phyloP scores from a whole-genome alignment of 2,329 filamentous ascomycete genomes.

The Periconia sp. region DNA sequence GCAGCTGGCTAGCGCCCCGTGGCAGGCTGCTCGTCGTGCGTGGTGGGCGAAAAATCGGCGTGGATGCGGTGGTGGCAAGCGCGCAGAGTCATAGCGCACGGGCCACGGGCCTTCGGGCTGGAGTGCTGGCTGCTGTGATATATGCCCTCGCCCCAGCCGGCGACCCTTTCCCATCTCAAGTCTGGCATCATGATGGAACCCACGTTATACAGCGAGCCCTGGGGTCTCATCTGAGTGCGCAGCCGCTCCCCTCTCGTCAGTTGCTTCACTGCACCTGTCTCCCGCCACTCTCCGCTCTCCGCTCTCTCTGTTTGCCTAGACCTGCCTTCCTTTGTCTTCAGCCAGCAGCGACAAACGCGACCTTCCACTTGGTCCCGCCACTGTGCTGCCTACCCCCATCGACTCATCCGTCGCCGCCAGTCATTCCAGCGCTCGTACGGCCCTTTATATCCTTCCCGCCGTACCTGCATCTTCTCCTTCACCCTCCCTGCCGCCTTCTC shows the following conservation, averaged over 20 bases:
- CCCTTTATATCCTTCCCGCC: conserved; percentile 11
- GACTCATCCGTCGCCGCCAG: conserved; percentile 7
- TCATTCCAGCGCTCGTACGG: conserved; percentile 4
- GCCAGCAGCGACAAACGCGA: conserved; percentile 10
- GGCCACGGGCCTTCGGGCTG: neutral
- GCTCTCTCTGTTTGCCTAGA: conserved; percentile 6
- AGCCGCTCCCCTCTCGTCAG: conserved; percentile 1
- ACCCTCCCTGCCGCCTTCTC: conserved; percentile 17
- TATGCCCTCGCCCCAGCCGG: conserved; percentile 8
- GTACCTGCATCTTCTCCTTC: conserved; percentile 24
- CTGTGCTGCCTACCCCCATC: conserved; percentile 10
- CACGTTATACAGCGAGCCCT: conserved; percentile 3
- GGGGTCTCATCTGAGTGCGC: conserved; percentile 16
- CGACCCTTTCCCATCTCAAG: conserved; percentile 1
- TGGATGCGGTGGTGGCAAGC: neutral
- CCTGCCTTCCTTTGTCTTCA: conserved; percentile 9
- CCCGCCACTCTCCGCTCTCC: conserved; percentile 9
- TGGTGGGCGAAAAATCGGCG: neutral
- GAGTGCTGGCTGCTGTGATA: conserved; percentile 3
- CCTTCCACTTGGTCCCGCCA: conserved; percentile 7
- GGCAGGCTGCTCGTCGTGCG: neutral
- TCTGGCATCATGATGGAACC: conserved; percentile 8
- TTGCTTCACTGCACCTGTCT: too few relatives aligned
- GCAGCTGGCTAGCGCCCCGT: neutral
- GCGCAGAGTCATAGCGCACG: neutral